Evolutionary conservation across 768 basidiomycete species (phyloP), one percentile per base, ranked within the genome.

Genomic region (Wakefieldia striispora): DNA sequence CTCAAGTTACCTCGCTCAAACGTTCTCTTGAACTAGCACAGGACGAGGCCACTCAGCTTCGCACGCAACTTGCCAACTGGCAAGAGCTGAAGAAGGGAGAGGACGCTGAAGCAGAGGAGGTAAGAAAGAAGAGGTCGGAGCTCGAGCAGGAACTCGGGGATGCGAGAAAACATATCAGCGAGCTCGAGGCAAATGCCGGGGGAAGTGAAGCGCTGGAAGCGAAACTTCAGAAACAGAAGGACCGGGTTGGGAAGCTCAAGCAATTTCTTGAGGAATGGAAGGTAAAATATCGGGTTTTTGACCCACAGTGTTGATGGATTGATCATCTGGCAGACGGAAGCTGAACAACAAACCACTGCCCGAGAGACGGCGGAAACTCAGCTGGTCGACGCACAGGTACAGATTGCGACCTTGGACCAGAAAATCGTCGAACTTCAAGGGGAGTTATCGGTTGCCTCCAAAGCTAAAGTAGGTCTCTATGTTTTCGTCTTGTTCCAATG

Each of bases 11-110:
- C 0, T 83, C 84, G 26, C 72, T 88, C 33, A 75, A 84, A 50
- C 75, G 74, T 39, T 61, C 72, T 29, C 77, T 82, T 46, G 77
- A 80, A 36, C 84, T 87, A 35, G 73, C 81, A 20, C 78, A 80
- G 51, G 78, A 81, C 6, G 74, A 75, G 10, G 78, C 76, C 41
- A 66, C 68, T 5, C 77, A 84, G 36, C 69, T 88, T 33, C 75
- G 78, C 43, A 75, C 77, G 14, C 88, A 91, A 56, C 69, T 90
- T 9, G 78, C 79, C 36, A 80, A 83, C 59, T 88, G 85, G 86
- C 75, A 86, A 58, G 75, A 65, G 23, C 65, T 88, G 16, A 88
- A 89, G 58, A 81, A 71, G 23, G 82, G 80, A 41, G 85, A 81
- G 40, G 81, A 76, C 11, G 77, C 72, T 16, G 82, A 86, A 27